Base-by-base conservation (phyloP, 2,329 filamentous ascomycete genomes). In the Arthroderma uncinatum region DNA sequence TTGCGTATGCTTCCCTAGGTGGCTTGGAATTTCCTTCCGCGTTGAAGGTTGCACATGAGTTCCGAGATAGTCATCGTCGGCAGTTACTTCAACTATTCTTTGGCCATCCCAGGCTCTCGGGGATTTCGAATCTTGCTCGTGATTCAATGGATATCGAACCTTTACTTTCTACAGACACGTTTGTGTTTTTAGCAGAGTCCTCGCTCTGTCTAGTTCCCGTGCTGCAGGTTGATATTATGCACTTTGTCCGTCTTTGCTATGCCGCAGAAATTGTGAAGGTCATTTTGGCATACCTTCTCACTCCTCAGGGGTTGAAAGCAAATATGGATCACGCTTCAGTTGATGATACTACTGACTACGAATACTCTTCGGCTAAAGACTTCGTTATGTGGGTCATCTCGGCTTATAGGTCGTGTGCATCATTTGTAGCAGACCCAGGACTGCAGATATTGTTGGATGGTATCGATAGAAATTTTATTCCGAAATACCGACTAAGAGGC, bases 231-330 rank as follows among this genome's bases (percentile, higher is more conserved):
- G 87, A 94, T 57, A 82, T 94, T 42, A 81, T 85, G 40, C 87
- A 95, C 69, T 71, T 97, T 54, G 73, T 97, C 53, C 84, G 86
- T 37, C 76, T 97, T 48, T 96, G 90, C 73, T 96, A 95, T 67
- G 79, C 95, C 57, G 89, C 89, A 2, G 93, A 98, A 71, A 83
- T 98, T 58, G 83, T 94, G 59, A 94, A 95, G 72, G 84, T 90
- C 4, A 79, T 89, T 14, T 67, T 83, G 12, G 76, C 79, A 6
- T 82, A 81, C 65, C 71, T 74, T 37, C 63, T 73, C 21, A 70
- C 70, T 59, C 69, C 73, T 4, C 57, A 68, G 3, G 70, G 66
- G 0, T 59, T 74, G 52, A 44, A 55, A 30, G 25, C 53, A 33
- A 44, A 36, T 40, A 44, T 40, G 25, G 36, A 55, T 2, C 54